Evolutionary conservation across 768 basidiomycete species (phyloP).

Genomic region (Dendrothele bispora): DNA sequence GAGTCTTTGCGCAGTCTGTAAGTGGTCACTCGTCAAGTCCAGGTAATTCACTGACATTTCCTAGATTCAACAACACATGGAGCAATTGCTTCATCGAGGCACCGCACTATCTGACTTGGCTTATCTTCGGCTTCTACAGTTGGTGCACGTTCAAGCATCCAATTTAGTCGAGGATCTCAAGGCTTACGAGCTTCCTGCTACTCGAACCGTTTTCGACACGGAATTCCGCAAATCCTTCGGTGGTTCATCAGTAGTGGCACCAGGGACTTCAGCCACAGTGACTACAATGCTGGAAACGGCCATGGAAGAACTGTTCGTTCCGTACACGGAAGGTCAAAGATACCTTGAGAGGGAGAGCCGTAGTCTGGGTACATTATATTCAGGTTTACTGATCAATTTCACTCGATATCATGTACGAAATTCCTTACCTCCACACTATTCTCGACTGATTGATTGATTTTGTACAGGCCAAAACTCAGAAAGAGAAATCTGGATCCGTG

Average conservation of each 20-base stretch:
- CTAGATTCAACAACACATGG: constrained; percentile 97
- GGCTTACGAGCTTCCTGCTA: constrained; percentile 79
- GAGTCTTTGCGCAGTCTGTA: constrained; percentile 97
- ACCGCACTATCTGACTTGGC: constrained; percentile 81
- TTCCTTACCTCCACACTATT: constrained; percentile 2
- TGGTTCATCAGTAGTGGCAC: constrained; percentile 40
- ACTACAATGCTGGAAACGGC: constrained; percentile 90
- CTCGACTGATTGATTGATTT: constrained; percentile 7
- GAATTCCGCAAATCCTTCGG: constrained; percentile 61
- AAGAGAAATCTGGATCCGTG: constrained; percentile 66
- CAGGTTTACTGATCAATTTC: constrained; percentile 67
- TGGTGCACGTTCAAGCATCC: constrained; percentile 80
- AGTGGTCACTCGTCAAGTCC: constrained; percentile 24
- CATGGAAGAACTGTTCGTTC: constrained; percentile 94
- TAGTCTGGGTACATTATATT: constrained; percentile 78
- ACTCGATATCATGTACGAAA: constrained; percentile 84
- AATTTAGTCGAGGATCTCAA: constrained; percentile 88
- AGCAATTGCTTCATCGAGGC: constrained; percentile 79
- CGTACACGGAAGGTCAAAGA: constrained; percentile 87
- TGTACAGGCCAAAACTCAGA: constrained; percentile 55
- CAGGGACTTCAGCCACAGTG: constrained; percentile 57
- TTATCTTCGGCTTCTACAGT: constrained; percentile 86
- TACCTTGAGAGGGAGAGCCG: constrained; percentile 92
- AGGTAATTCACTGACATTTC: not conserved
- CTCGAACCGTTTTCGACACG: constrained; percentile 63